Percentiles rank a stretch among this genome's conserved stretches.
phyloP scores from a whole-genome alignment of 83 land plant species.

The Isoetes engelmannii region DNA sequence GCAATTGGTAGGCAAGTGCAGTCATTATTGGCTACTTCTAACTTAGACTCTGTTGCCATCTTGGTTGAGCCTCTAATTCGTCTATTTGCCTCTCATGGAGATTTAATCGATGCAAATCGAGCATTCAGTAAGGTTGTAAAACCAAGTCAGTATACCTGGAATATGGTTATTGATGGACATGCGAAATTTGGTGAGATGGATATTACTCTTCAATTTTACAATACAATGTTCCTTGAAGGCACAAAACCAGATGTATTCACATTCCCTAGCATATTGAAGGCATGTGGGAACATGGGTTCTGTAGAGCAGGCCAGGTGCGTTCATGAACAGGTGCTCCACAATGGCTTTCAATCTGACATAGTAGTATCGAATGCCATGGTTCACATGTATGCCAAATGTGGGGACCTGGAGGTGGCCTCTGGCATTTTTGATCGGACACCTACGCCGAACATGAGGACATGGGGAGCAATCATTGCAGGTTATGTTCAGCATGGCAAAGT shows the following conservation, averaged over 20 bases:
- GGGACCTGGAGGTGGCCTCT: slow-evolving; percentile 11
- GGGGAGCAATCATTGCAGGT: slow-evolving; percentile 25
- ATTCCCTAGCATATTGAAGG: slow-evolving; percentile 14
- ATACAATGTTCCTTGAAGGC: no score
- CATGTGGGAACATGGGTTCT: slow-evolving; percentile 20
- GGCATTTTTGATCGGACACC: slow-evolving; percentile 16
- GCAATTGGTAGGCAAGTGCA: no score
- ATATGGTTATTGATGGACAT: no score
- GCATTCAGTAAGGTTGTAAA: no score
- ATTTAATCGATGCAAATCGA: no score
- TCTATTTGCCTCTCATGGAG: no score
- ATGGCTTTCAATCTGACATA: slow-evolving; percentile 14
- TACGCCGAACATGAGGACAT: slow-evolving; percentile 11
- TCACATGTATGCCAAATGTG: slow-evolving; percentile 30
- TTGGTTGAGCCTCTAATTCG: no score
- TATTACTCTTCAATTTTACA: no score
- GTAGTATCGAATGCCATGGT: slow-evolving; percentile 17
- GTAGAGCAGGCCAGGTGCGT: slow-evolving; percentile 11
- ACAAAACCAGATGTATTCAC: slow-evolving; percentile 22
- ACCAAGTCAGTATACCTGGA: no score
- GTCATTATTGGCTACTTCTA: no score
- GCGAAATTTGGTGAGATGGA: no score
- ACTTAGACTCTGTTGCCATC: no score
- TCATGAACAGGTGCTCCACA: slow-evolving; percentile 5
- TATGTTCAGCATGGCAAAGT: slow-evolving; percentile 23